phyloP scores from a whole-genome alignment of 2,329 filamentous ascomycete genomes.

The Monilinia fructigena region DNA sequence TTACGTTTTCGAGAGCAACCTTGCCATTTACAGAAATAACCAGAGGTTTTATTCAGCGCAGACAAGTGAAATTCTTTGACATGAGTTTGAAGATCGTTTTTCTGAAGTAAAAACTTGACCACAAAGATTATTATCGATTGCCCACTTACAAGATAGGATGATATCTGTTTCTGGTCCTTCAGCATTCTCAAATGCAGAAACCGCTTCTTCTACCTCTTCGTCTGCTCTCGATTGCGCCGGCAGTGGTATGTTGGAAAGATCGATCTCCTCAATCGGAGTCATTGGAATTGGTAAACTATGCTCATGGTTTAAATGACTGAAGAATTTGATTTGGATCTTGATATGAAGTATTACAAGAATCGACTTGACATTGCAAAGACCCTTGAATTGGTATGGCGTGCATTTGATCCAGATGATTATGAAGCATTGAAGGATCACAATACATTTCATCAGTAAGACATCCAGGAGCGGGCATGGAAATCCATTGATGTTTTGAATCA shows the following conservation, averaged over 20 bases:
- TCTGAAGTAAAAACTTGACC: constrained; percentile 35
- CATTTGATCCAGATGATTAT: constrained; percentile 37
- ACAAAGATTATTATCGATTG: constrained; percentile 26
- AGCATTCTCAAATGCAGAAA: background rate
- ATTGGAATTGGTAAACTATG: constrained; percentile 32
- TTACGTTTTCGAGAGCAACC: constrained; percentile 49
- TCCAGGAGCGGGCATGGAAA: constrained; percentile 36
- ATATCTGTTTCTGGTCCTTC: constrained; percentile 15
- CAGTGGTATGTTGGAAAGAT: constrained; percentile 21
- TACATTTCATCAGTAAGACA: constrained; percentile 32
- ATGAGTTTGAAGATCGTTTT: constrained; percentile 55
- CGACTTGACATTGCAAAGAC: constrained; percentile 33
- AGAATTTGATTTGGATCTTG: constrained; percentile 32
- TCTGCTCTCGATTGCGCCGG: background rate
- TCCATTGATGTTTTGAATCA: constrained; percentile 26
- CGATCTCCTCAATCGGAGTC: constrained; percentile 28
- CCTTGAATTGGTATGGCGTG: constrained; percentile 37
- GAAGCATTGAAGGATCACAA: constrained; percentile 34
- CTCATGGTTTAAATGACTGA: constrained; percentile 32
- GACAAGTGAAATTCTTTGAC: constrained; percentile 52
- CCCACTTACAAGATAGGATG: constrained; percentile 37
- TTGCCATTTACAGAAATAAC: constrained; percentile 57
- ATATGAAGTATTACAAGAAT: constrained; percentile 33
- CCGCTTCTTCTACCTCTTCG: constrained; percentile 12
- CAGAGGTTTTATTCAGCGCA: constrained; percentile 46